Evolutionary conservation across 108 stramenopile genomes (phyloP).

Genomic region (Mayamaea pseudoterrestris): DNA sequence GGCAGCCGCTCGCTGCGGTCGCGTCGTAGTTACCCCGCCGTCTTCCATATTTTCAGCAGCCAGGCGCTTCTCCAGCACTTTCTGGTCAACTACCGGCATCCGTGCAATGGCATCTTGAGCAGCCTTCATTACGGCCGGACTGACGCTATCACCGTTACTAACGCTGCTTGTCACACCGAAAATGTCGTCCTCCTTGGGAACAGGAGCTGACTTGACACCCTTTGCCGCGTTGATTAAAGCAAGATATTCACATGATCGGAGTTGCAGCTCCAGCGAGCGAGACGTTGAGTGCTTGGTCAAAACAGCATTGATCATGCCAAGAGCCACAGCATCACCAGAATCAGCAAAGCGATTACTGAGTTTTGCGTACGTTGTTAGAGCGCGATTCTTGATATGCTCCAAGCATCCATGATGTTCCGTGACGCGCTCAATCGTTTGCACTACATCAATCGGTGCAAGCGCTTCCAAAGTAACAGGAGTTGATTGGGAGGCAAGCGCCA

Average conservation of each 20-base stretch:
- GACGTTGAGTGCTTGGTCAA: slow-evolving; percentile 56
- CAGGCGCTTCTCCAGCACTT: slow-evolving; percentile 58
- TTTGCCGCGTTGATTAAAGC: slow-evolving; percentile 72
- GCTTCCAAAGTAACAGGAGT: slow-evolving; percentile 51
- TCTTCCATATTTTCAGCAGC: slow-evolving; percentile 4
- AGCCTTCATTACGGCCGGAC: slow-evolving; percentile 45
- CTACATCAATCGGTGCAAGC: slow-evolving; percentile 45
- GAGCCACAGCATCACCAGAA: slow-evolving; percentile 44
- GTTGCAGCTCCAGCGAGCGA: slow-evolving; percentile 86
- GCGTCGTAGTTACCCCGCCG: not conserved
- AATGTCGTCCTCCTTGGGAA: slow-evolving; percentile 34
- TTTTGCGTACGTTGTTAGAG: slow-evolving; percentile 82
- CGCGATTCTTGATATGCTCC: slow-evolving; percentile 60
- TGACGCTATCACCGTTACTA: slow-evolving; percentile 21
- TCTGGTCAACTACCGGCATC: slow-evolving; percentile 90
- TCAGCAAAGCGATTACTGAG: slow-evolving; percentile 73
- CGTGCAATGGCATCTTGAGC: slow-evolving; percentile 83
- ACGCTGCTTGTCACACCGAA: slow-evolving; percentile 40
- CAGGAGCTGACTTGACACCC: slow-evolving; percentile 31
- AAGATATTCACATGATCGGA: slow-evolving; percentile 88
- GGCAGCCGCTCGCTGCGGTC: slow-evolving; percentile 7
- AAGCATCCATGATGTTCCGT: slow-evolving; percentile 60
- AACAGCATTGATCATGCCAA: slow-evolving; percentile 41
- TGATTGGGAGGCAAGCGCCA: not conserved
- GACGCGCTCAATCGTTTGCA: slow-evolving; percentile 57